These are phyloP conservation scores for Pythium coloratum DNA, from an alignment of 352 stramenopile genomes.

Conservation along the genomic window DNA sequence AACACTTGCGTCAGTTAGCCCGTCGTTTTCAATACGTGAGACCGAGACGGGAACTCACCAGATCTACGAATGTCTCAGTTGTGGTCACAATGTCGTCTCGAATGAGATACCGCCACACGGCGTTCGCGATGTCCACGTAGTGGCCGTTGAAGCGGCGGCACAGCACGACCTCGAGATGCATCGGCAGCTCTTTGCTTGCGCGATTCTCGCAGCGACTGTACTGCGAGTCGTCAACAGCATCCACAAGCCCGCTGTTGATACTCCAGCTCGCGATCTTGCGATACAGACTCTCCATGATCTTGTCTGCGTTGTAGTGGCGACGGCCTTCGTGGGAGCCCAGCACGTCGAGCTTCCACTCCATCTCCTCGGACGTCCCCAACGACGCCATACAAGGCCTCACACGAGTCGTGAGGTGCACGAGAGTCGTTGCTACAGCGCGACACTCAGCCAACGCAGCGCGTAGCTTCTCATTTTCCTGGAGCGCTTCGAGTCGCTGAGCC, in stretches of 20 bases:
- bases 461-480: constrained; percentile 24
- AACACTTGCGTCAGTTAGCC: no score
- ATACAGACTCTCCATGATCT: constrained; percentile 23
- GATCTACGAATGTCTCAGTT: no score
- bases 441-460: constrained; percentile 16
- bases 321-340: constrained; percentile 14
- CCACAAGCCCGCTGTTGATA: constrained; percentile 20
- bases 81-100: neutral
- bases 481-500: neutral
- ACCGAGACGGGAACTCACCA: no score
- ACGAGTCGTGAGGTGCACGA: constrained; percentile 1
- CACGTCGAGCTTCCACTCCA: constrained; percentile 20
- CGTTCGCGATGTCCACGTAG: constrained; percentile 19
- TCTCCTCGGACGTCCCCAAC: constrained; percentile 18
- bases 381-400: neutral
- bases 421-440: neutral
- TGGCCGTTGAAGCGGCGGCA: constrained; percentile 15
- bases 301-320: constrained; percentile 17
- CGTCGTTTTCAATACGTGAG: constrained; percentile 13
- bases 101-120: constrained; percentile 20
- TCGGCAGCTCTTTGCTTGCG: neutral
- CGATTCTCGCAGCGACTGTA: constrained; percentile 11
- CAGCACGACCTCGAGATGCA: constrained; percentile 18
- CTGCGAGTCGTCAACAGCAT: neutral
- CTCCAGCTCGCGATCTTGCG: constrained; percentile 8